Evolutionary conservation across 176 grass and related monocot genomes (phyloP), one percentile per base, ranked within the genome.

Genomic region (Aegilops bicornis): DNA sequence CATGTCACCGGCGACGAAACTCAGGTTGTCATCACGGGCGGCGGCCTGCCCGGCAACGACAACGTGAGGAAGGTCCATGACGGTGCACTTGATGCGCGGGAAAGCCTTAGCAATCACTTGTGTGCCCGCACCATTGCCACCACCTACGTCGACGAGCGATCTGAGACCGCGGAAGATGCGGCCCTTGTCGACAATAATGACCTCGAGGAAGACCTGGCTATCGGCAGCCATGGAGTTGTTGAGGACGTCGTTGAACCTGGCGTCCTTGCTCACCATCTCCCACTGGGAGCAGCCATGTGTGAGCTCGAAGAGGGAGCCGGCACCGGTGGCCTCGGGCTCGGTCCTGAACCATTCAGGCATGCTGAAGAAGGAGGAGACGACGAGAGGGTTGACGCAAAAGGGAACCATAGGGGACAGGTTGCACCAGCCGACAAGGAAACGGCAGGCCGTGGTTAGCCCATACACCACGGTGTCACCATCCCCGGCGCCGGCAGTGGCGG

Each of bases 21-120:
- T 1, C 37, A 73, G n/a, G 4, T 25, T 73, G 11, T 83, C 69
- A 20, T 24, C 37, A 83, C 59, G 3, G 6, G 8, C 72, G 7
- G 10, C 39, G 42, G 56, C 45, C 45, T 11, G 15, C 10, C 4
- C 24, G 15, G 2, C 60, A 2, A 88, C 31, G 6, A 90, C 43
- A 45, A 45, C 79, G 17, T 92, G 82, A 5, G 90, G 86, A 33
- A 90, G 83, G 39, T 95, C 88, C 29, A 95, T 15, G 4, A 95
- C 79, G 0, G 66, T 77, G 85, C 90, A 95, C 30, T 77, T 88
- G 20, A 92, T 42, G 2, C 73, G 39, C 20, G 81, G 82, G 40
- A 92, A 92, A 10, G 89, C 81, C 29, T 63, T 52, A 0, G 69
- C 69, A 22, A 72, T 72, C 36, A 42, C 20, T 5, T 42, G 39